These are phyloP conservation scores for Metarhizium humberi DNA, from an alignment of 2,329 filamentous ascomycete genomes.

Conservation along the genomic window DNA sequence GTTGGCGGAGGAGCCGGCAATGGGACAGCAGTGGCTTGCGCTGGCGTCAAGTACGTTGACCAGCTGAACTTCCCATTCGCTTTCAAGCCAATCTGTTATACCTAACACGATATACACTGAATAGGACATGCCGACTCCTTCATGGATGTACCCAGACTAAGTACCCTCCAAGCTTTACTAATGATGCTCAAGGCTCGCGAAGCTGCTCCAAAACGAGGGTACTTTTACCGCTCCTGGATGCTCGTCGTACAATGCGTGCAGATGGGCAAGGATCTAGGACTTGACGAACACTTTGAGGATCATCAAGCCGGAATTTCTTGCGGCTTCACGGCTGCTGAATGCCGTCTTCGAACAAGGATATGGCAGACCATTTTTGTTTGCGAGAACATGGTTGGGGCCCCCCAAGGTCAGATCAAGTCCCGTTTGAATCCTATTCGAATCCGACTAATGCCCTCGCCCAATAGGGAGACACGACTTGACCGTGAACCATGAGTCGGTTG, in stretches of 20 bases:
- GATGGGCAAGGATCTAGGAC: conserved; percentile 84
- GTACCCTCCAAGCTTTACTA: conserved; percentile 82
- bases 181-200: conserved; percentile 87
- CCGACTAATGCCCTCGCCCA: neutral
- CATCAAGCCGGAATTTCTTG: conserved; percentile 68
- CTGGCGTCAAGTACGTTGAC: conserved; percentile 63
- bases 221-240: conserved; percentile 98
- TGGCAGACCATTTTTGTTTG: conserved; percentile 85
- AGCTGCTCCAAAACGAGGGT: conserved; percentile 83
- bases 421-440: neutral
- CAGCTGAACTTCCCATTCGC: no score
- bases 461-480: conserved; percentile 69
- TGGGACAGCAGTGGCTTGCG: conserved; percentile 88
- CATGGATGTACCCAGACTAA: conserved; percentile 82
- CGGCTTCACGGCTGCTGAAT: conserved; percentile 61
- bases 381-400: conserved; percentile 87
- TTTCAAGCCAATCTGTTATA: neutral
- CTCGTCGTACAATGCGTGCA: conserved; percentile 83
- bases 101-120: neutral
- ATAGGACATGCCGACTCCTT: conserved; percentile 85
- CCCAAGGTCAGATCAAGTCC: conserved; percentile 57
- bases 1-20: conserved; percentile 70
- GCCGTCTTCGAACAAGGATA: conserved; percentile 72
- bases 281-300: conserved; percentile 76
- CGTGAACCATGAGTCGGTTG: conserved; percentile 65